Base-by-base conservation (phyloP, 2,329 filamentous ascomycete genomes). In the Fusarium stilboides region DNA sequence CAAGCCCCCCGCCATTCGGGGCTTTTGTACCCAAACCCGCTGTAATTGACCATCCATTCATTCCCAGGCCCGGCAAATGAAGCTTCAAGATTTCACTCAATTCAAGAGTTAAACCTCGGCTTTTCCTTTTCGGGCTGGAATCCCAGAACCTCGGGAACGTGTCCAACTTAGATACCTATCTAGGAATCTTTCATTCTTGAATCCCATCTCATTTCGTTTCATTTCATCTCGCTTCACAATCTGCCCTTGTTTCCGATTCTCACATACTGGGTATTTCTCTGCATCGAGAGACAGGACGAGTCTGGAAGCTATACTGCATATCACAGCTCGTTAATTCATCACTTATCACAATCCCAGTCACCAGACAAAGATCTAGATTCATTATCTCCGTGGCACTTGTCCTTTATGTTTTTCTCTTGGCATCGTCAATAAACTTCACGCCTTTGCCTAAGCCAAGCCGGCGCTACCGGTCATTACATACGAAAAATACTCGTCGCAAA, bases 31-130 rank as follows among this genome's bases (percentile, higher is more conserved):
- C 40, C 26, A 24, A 45, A 37, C 31, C 54, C 44, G 49, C 61
- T 47, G 22, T 50, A 51, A 64, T 53, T 43, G 40, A 37, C 24
- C 46, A 42, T 53, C 43, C 50, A 46, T 53, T 44, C 22, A 24
- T 24, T 24, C 22, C 46, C 58, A 31, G 37, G 65, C 59, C 34
- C 34, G 45, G 46, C 40, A 33, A 40, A n/a, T 17, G 39, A 58
- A 52, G 39, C 46, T 20, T 40, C 28, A 31, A 52, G 20, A n/a
- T 37, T 22, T 12, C 22, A 28, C 33, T 55, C 40, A 36, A 24
- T 46, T 44, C 28, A 28, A 31, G 54, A 62, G 14, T 42, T 31
- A 24, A 28, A 65, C 71, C 71, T 74, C 71, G 71, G 71, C 71
- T 71, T 73, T 63, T 45, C 68, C 56, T 26, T 49, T 59, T 67